These are phyloP conservation scores for Paragyromitra xinjiangensis DNA, from an alignment of 495 filamentous ascomycete genomes.

Conservation along the genomic window DNA sequence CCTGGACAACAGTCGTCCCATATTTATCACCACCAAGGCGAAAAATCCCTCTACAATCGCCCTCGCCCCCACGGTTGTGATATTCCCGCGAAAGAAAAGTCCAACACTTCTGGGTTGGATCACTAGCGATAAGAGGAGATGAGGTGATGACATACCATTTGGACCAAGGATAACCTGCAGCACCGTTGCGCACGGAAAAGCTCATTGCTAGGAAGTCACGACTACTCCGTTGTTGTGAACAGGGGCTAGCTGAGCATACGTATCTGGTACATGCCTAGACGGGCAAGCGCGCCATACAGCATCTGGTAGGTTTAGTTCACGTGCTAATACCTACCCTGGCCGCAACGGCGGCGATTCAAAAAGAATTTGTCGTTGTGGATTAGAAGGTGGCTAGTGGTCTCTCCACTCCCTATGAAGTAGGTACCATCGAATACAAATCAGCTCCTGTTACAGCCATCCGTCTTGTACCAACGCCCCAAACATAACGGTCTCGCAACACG, in stretches of 20 bases:
- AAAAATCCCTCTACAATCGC: constrained; percentile 19
- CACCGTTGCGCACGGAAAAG: constrained; percentile 13
- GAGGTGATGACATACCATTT: constrained; percentile 19
- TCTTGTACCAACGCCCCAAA: constrained; percentile 22
- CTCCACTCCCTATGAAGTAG: constrained; percentile 14
- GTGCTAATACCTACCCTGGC: constrained; percentile 18
- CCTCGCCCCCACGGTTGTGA: constrained; percentile 19
- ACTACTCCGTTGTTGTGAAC: constrained; percentile 9
- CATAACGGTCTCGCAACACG: constrained; percentile 12
- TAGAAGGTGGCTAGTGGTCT: constrained; percentile 23
- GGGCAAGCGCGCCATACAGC: constrained; percentile 19
- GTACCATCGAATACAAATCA: constrained; percentile 15
- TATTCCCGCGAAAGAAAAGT: neutral
- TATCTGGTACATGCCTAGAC: constrained; percentile 33
- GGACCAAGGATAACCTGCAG: neutral
- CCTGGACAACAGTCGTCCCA: constrained; percentile 8
- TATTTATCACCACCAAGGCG: constrained; percentile 1
- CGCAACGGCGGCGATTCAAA: constrained; percentile 22
- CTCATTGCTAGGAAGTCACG: constrained; percentile 5
- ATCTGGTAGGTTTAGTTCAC: constrained; percentile 24
- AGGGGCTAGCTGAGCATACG: constrained; percentile 22
- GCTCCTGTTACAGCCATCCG: constrained; percentile 28
- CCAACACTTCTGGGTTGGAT: constrained; percentile 18
- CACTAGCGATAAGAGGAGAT: constrained; percentile 17
- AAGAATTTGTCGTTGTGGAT: neutral